Conservation (phyloP, 805 yeast genomes). For the Torulaspora indica region DNA sequence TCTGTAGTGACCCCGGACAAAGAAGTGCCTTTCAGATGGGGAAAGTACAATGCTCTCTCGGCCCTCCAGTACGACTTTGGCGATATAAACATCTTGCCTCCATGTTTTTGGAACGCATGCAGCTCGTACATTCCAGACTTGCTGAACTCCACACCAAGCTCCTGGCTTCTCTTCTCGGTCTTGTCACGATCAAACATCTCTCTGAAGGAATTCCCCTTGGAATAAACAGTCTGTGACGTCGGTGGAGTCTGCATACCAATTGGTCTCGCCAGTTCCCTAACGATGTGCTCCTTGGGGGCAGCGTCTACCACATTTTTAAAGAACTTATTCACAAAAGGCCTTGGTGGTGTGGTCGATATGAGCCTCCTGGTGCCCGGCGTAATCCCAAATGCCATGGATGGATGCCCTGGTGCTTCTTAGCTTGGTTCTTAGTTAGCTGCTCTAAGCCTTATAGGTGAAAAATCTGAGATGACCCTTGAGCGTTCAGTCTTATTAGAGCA, state of each 20-base stretch:
- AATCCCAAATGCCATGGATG: background rate
- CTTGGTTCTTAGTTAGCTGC: background rate
- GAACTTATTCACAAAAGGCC: slow-evolving; percentile 32
- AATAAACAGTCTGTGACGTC: slow-evolving; percentile 30
- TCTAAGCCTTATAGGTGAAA: background rate
- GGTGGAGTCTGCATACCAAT: slow-evolving; percentile 45
- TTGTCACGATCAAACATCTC: slow-evolving; percentile 49
- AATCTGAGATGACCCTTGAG: background rate
- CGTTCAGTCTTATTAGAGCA: background rate
- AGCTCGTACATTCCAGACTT: slow-evolving; percentile 65
- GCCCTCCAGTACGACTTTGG: slow-evolving; percentile 74
- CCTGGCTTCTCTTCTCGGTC: slow-evolving; percentile 45
- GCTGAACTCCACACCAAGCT: slow-evolving; percentile 58
- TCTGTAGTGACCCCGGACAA: slow-evolving; percentile 36
- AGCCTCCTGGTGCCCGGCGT: background rate
- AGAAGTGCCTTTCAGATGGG: slow-evolving; percentile 63
- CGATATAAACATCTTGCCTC: slow-evolving; percentile 79
- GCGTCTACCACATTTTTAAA: slow-evolving; percentile 37
- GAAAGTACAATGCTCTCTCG: slow-evolving; percentile 74
- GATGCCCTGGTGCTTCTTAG: too few species aligned
- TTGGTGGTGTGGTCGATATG: slow-evolving; percentile 3
- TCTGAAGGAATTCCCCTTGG: slow-evolving; percentile 41
- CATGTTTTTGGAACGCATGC: slow-evolving; percentile 61
- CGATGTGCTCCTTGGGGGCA: slow-evolving; percentile 37
- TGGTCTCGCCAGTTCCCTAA: slow-evolving; percentile 40